These are phyloP conservation scores for Aureobasidium vineae DNA, from an alignment of 2,329 filamentous ascomycete genomes.

Conservation along the genomic window DNA sequence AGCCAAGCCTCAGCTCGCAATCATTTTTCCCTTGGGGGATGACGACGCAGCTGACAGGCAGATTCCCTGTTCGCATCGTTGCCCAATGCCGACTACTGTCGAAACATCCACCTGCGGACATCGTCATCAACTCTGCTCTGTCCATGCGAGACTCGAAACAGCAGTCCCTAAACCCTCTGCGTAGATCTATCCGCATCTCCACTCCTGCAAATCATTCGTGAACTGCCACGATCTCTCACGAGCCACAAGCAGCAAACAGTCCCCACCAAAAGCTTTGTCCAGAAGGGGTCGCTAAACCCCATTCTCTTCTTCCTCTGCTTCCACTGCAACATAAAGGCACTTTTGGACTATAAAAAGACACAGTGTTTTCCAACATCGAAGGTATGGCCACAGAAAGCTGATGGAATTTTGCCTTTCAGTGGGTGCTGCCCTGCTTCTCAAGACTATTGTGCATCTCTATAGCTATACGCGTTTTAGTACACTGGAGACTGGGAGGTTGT, in stretches of 20 bases:
- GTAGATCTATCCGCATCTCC: slow-evolving; percentile 8
- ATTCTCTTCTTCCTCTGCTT: not conserved
- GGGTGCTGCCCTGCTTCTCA: too few species aligned
- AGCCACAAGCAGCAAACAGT: not conserved
- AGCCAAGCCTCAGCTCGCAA: slow-evolving; percentile 12
- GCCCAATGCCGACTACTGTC: not conserved
- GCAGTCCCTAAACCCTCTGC: not conserved
- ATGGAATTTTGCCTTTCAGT: too few species aligned
- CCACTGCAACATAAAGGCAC: too few species aligned
- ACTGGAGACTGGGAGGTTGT: too few species aligned
- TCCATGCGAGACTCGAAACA: not conserved
- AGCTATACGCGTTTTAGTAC: too few species aligned
- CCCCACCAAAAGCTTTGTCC: slow-evolving; percentile 15
- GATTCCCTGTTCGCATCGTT: not conserved
- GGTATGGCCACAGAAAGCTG: too few species aligned
- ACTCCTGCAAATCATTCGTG: not conserved
- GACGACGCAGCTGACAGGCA: slow-evolving; percentile 13
- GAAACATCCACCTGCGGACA: not conserved
- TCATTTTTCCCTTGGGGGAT: not conserved
- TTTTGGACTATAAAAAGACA: too few species aligned
- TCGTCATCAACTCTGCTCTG: not conserved
- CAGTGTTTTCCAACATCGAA: too few species aligned
- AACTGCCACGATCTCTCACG: slow-evolving; percentile 12
- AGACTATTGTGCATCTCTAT: too few species aligned
- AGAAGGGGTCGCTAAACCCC: not conserved